Evolutionary conservation across 176 grass and related monocot genomes (phyloP).

Genomic region (Ampelocalamus luodianensis): DNA sequence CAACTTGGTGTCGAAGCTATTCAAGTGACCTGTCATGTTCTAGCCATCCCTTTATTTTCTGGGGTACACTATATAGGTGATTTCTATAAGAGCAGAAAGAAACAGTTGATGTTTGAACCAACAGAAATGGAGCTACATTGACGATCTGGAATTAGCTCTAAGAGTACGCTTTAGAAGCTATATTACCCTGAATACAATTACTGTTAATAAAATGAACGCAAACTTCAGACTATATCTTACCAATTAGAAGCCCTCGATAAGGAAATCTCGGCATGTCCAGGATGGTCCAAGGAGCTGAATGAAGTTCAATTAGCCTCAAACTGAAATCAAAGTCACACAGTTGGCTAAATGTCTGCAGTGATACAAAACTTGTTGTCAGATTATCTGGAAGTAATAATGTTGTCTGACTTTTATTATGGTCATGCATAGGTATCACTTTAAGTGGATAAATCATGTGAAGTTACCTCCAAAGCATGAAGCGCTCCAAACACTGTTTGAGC

Average conservation of each 20-base stretch:
- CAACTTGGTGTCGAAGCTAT: neutral
- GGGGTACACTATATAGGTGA: neutral
- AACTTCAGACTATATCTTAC: conserved; percentile 48
- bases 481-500: conserved; percentile 88
- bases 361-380: neutral
- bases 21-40: neutral
- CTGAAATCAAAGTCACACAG: conserved; percentile 82
- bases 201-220: neutral
- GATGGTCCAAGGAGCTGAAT: conserved; percentile 86
- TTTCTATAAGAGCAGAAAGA: conserved; percentile 1
- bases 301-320: conserved; percentile 62
- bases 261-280: conserved; percentile 79
- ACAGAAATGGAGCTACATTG: conserved; percentile 1
- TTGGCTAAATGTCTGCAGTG: conserved; percentile 92
- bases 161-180: neutral
- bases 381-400: conserved; percentile 15
- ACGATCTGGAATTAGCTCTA: neutral
- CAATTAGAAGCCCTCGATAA: conserved; percentile 89
- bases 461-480: conserved; percentile 92
- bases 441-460: conserved; percentile 11
- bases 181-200: neutral
- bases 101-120: neutral
- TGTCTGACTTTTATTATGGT: neutral
- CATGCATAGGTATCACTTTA: neutral
- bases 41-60: neutral